phyloP scores from a whole-genome alignment of 2,329 filamentous ascomycete genomes.

The Fusarium guadeloupense region DNA sequence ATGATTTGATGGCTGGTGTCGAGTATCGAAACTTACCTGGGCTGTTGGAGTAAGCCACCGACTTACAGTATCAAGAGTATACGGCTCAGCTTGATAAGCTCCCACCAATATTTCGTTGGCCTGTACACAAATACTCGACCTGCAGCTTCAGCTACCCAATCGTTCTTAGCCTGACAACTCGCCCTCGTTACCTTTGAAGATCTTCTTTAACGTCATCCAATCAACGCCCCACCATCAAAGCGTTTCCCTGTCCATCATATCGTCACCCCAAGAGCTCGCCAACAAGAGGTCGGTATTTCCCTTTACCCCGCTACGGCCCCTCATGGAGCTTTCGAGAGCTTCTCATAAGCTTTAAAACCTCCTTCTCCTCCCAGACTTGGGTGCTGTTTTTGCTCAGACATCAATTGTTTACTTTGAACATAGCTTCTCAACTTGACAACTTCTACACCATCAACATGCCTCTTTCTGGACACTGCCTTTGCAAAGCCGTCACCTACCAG shows the following conservation, averaged over 20 bases:
- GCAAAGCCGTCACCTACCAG: conserved; percentile 76
- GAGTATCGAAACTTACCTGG: neutral
- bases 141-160: conserved; percentile 24
- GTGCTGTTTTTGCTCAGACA: neutral
- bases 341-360: conserved; percentile 20
- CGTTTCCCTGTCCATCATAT: conserved; percentile 22
- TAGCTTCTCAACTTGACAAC: conserved; percentile 1
- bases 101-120: neutral
- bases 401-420: conserved; percentile 9
- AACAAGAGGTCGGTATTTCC: conserved; percentile 30
- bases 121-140: conserved; percentile 22
- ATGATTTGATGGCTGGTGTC: neutral
- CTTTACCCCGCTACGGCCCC: conserved; percentile 43
- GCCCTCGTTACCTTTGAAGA: conserved; percentile 5
- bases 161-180: conserved; percentile 22
- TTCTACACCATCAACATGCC: conserved; percentile 59
- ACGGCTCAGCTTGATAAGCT: neutral
- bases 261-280: conserved; percentile 27
- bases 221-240: conserved; percentile 40
- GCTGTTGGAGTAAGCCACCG: neutral
- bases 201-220: conserved; percentile 45
- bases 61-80: neutral
- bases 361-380: neutral
- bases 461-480: conserved; percentile 76
- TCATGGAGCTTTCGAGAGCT: conserved; percentile 39